Evolutionary conservation across 805 yeast genomes (phyloP), one percentile per base, ranked within the genome.

Genomic region (Scheffersomyces spartinae): DNA sequence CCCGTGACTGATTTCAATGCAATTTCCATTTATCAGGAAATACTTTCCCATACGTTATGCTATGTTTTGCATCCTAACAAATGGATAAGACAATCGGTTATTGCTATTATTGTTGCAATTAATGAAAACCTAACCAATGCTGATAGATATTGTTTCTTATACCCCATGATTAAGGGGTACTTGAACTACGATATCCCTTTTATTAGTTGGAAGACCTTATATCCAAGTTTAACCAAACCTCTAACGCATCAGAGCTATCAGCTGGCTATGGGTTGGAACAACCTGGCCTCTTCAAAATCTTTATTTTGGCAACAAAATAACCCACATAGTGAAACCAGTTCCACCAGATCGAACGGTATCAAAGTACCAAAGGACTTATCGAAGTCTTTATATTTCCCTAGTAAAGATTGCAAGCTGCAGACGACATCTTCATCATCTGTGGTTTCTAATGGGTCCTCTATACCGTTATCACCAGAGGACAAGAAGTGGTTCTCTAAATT

Each of bases 41-140:
- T 60, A 9, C 34, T 60, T 9, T 15, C 28, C 0, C 49, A 38
- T 27, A 47, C 56, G n/a, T n/a, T n/a, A n/a, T n/a, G n/a, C n/a
- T n/a, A n/a, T n/a, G n/a, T 80, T 0, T 48, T 86, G 6, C 96
- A 86, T 43, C 97, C 97, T 0, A 86, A 84, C 47, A 78, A 71
- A 27, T 76, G 93, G 74, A 76, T 88, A 7, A 52, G 94, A 19
- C 83, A 81, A 35, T 66, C 78, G 2, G 69, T 79, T 0, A 40
- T 84, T 21, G 52, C 62, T 2, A 57, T 85, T 25, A 57, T 85
- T 2, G 55, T 79, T 3, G 64, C 78, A 0, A 65, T 82, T 2
- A 71, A 81, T 1, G 58, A 62, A 3, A 72, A 71, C 38, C 47
- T 85, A 14, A 61, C 78, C 8, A 61, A 72, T 13, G 91, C 96